Evolutionary conservation across 345 rosid genomes (phyloP).

Genomic region (Brassica cretica): DNA sequence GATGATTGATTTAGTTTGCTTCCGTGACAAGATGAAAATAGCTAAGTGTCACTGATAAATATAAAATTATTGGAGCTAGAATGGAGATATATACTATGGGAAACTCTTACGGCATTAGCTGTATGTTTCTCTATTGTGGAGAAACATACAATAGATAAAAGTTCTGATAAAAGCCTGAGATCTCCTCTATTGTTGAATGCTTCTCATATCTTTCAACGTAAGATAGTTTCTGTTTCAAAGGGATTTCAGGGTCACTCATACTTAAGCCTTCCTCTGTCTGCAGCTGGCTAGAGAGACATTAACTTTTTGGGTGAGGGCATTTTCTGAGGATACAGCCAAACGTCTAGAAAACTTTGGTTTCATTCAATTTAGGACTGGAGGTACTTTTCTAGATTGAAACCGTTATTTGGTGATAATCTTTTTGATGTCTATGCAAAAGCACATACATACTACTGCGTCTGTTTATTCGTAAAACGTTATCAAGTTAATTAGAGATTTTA

Average conservation of each 20-base stretch:
- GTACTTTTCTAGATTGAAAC: conserved; percentile 45
- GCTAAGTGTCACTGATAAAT: background rate
- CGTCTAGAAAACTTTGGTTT: conserved; percentile 97
- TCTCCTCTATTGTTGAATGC: conserved; percentile 15
- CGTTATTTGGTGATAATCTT: conserved; percentile 26
- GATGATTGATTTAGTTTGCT: conserved; percentile 20
- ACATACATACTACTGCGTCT: background rate
- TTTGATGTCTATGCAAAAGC: background rate
- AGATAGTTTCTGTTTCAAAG: conserved; percentile 6
- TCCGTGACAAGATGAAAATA: background rate
- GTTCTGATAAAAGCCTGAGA: background rate
- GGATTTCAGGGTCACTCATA: conserved; percentile 9
- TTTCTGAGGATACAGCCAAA: conserved; percentile 97
- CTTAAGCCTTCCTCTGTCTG: conserved; percentile 7
- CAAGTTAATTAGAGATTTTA: conserved; percentile 15
- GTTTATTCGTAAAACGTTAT: conserved; percentile 18
- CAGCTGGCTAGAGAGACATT: conserved; percentile 96
- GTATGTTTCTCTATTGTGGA: background rate
- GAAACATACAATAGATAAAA: background rate
- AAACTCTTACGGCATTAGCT: conserved; percentile 20
- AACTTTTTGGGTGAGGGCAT: conserved; percentile 99
- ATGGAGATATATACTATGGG: conserved; percentile 7
- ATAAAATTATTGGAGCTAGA: conserved; percentile 1
- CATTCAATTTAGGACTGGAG: conserved; percentile 98
- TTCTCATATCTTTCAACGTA: background rate